Conservation (phyloP, 2,329 filamentous ascomycete species). For the Stromatinia cepivora region DNA sequence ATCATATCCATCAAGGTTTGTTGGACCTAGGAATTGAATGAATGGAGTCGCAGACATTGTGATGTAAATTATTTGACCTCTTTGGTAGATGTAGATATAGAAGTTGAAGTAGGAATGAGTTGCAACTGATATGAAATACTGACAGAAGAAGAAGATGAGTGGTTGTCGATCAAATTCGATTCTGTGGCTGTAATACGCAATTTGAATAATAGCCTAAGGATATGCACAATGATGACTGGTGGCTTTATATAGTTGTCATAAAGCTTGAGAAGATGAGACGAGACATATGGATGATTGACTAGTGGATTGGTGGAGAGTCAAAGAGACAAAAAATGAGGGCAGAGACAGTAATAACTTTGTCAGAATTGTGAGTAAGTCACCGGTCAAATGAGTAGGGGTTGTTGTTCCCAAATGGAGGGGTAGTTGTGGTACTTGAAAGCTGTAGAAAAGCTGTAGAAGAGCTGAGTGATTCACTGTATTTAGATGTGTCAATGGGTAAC, state of each 20-base stretch:
- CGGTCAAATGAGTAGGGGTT: background rate
- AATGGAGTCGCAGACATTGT: constrained; percentile 36
- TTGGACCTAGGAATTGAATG: constrained; percentile 44
- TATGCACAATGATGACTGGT: constrained; percentile 8
- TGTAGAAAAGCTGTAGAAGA: background rate
- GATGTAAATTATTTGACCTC: background rate
- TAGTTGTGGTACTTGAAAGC: background rate
- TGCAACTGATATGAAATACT: background rate
- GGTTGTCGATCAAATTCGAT: background rate
- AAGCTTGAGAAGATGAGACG: background rate
- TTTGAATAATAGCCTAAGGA: background rate
- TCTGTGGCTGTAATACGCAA: background rate
- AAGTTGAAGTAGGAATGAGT: background rate
- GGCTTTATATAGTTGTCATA: constrained; percentile 2
- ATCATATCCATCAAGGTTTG: constrained; percentile 52
- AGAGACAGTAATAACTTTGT: background rate
- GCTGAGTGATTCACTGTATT: background rate
- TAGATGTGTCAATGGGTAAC: no score
- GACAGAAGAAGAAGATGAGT: background rate
- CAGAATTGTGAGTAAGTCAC: background rate
- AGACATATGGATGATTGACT: background rate
- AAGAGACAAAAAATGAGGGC: no score
- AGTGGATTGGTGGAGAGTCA: background rate
- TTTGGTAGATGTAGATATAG: background rate
- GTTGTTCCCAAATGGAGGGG: background rate